Percentiles rank a stretch among this genome's conserved stretches.
These are phyloP conservation scores for Rhizopogon roseolus DNA, from an alignment of 768 basidiomycete species.

Conservation along the genomic window DNA sequence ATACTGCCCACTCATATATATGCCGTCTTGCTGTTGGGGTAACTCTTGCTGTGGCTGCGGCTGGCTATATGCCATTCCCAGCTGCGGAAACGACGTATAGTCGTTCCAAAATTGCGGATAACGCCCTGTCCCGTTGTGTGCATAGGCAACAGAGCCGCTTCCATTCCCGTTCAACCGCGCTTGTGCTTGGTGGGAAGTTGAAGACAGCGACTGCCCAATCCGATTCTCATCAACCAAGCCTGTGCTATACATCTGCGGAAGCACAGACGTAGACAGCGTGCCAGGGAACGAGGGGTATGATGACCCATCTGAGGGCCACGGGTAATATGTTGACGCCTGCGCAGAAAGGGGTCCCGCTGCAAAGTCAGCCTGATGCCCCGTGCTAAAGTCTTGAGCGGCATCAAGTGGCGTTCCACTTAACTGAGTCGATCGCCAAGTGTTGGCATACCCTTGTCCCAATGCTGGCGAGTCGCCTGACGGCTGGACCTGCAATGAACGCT, in stretches of 20 bases:
- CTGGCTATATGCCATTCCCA: constrained; percentile 36
- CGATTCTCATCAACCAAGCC: constrained; percentile 56
- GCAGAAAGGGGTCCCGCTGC: constrained; percentile 4
- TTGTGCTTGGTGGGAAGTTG: constrained; percentile 13
- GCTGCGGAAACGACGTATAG: constrained; percentile 46
- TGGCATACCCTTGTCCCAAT: constrained; percentile 16
- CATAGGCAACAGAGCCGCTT: constrained; percentile 13
- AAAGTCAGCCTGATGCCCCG: constrained; percentile 8
- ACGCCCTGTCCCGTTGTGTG: constrained; percentile 19
- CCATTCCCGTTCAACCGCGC: constrained; percentile 13
- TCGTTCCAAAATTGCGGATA: constrained; percentile 57
- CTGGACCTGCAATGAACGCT: constrained; percentile 16
- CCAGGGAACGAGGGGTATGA: constrained; percentile 34
- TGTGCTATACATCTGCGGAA: constrained; percentile 74
- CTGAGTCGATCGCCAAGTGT: constrained; percentile 27
- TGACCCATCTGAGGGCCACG: constrained; percentile 37
- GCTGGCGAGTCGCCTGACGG: not conserved
- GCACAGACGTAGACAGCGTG: constrained; percentile 63
- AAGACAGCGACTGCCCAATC: constrained; percentile 3
- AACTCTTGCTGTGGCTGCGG: constrained; percentile 4
- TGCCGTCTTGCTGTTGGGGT: constrained; percentile 10
- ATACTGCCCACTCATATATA: constrained; percentile 22
- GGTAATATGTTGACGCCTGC: constrained; percentile 34
- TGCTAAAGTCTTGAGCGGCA: not conserved
- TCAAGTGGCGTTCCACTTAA: constrained; percentile 3